Percentiles rank a stretch among this genome's conserved stretches.
phyloP scores from a whole-genome alignment of 768 basidiomycete genomes.

The Coprinellus micaceus region DNA sequence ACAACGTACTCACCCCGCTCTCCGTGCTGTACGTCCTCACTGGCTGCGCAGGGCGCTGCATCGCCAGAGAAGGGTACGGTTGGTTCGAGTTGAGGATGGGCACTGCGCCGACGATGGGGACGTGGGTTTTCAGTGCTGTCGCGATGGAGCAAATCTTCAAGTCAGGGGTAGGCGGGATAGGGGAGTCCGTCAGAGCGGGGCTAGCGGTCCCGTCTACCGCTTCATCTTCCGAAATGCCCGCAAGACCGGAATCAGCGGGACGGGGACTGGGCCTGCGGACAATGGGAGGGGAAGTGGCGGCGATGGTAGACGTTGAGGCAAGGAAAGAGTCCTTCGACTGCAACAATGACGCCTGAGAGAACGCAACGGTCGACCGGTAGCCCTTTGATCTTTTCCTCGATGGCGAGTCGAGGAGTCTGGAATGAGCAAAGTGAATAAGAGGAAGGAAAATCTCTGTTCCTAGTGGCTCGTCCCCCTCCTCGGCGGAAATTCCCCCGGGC shows the following conservation, averaged over 20 bases:
- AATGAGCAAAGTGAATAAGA: constrained; percentile 78
- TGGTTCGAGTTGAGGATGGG: neutral
- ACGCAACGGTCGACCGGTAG: neutral
- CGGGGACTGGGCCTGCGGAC: neutral
- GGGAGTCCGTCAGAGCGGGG: neutral
- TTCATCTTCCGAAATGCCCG: neutral
- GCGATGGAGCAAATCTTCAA: neutral
- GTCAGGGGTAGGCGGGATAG: neutral
- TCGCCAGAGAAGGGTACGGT: neutral
- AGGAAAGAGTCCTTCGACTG: too few relatives aligned
- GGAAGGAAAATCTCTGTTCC: constrained; percentile 93
- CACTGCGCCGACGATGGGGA: constrained; percentile 13
- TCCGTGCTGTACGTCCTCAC: neutral
- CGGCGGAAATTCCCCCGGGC: too few relatives aligned
- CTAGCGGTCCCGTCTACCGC: neutral
- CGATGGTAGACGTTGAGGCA: too few relatives aligned
- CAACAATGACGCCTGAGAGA: neutral
- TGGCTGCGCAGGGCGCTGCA: neutral
- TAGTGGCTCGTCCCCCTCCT: constrained; percentile 31
- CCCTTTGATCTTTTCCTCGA: neutral
- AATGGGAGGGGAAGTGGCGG: too few relatives aligned
- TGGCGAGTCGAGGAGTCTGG: constrained; percentile 23
- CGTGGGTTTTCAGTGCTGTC: neutral
- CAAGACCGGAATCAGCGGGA: neutral
- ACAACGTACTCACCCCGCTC: neutral